A percentile compares a stretch with the other conserved stretches of the same genome.
These are phyloP conservation scores for Talaromyces wortmannii DNA, from an alignment of 495 filamentous ascomycete genomes.

Conservation along the genomic window DNA sequence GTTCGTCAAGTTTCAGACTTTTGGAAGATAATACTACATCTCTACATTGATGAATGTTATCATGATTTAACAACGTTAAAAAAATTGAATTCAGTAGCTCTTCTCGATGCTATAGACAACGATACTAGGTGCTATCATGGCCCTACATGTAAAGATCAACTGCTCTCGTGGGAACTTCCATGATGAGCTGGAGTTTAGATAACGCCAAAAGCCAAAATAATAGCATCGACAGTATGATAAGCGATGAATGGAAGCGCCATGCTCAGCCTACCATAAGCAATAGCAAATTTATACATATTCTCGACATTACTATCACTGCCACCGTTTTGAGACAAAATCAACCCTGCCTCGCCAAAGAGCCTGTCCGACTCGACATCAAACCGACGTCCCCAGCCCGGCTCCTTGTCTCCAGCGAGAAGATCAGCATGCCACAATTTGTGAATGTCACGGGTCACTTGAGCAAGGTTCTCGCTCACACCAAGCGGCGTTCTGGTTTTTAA, in stretches of 20 bases:
- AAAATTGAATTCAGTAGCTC: too few relatives aligned
- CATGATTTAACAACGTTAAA: too few relatives aligned
- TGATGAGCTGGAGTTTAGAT: too few relatives aligned
- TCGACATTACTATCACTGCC: too few relatives aligned
- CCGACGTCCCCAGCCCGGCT: not conserved
- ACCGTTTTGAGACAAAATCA: not conserved
- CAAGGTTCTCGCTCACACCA: not conserved
- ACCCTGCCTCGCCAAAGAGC: not conserved
- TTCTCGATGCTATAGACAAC: too few relatives aligned
- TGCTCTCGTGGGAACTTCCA: too few relatives aligned
- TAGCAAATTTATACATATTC: conserved; percentile 1
- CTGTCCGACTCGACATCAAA: not conserved
- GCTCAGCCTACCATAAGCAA: not conserved
- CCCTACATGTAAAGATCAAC: too few relatives aligned
- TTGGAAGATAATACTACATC: too few relatives aligned
- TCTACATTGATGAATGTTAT: too few relatives aligned
- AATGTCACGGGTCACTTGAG: not conserved
- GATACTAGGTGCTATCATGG: too few relatives aligned
- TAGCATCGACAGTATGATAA: conserved; percentile 2
- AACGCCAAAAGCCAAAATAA: not conserved
- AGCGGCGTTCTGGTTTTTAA: not conserved
- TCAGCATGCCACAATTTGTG: not conserved
- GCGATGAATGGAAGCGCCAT: not conserved
- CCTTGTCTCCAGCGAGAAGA: not conserved
- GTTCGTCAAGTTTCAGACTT: too few relatives aligned